Conservation (phyloP, 768 basidiomycete genomes). For the Boletus tylopilopsis region DNA sequence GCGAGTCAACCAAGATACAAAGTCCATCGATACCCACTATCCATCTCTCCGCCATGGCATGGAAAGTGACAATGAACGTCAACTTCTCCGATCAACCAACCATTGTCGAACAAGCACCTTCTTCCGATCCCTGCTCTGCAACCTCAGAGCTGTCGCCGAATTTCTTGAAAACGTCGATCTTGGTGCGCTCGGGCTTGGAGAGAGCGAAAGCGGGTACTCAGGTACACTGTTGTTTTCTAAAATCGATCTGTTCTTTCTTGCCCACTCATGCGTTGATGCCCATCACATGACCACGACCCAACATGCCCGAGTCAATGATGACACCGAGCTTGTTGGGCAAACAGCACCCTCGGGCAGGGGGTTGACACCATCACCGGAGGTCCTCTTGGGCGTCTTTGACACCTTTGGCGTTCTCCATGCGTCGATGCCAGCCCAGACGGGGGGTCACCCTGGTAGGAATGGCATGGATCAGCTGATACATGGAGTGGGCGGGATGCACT, state of each 20-base stretch:
- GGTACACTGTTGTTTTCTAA: constrained; percentile 37
- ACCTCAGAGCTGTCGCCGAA: constrained; percentile 91
- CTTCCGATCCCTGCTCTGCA: constrained; percentile 31
- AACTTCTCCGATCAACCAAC: constrained; percentile 1
- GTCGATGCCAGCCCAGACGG: constrained; percentile 53
- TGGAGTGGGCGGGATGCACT: constrained; percentile 57
- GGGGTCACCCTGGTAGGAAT: too few species aligned
- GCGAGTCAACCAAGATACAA: neutral
- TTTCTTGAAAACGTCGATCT: constrained; percentile 95
- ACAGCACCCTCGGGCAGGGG: constrained; percentile 64
- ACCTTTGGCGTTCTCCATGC: constrained; percentile 84
- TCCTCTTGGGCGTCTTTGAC: constrained; percentile 82
- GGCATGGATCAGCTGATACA: constrained; percentile 72
- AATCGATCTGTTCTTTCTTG: neutral
- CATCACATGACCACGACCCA: constrained; percentile 54
- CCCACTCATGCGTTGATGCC: constrained; percentile 48
- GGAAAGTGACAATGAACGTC: too few species aligned
- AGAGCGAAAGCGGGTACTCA: constrained; percentile 53
- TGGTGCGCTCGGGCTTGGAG: constrained; percentile 60
- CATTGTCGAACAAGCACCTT: constrained; percentile 1
- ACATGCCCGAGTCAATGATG: constrained; percentile 39
- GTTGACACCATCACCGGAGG: constrained; percentile 75
- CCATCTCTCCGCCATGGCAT: neutral
- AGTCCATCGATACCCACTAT: constrained; percentile 11
- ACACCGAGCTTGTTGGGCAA: constrained; percentile 39